Conservation (phyloP, 176 grass and related monocot genomes). For the Avena insularis region DNA sequence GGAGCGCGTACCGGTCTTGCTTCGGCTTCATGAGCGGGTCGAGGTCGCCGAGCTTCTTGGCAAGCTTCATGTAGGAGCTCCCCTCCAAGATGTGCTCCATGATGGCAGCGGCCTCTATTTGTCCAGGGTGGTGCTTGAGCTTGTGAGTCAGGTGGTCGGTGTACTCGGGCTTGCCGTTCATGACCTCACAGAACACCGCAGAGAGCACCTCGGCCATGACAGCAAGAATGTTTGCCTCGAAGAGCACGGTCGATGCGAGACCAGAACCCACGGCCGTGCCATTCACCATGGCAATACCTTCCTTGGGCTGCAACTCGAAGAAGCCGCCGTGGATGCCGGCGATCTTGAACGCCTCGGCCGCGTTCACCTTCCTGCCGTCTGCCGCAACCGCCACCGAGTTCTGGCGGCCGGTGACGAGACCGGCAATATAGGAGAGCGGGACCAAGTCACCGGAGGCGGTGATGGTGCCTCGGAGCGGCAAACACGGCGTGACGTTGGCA, state of each 20-base stretch:
- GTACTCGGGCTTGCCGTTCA: constrained; percentile 29
- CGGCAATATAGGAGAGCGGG: constrained; percentile 9
- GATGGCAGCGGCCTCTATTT: constrained; percentile 2
- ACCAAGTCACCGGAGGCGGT: constrained; percentile 11
- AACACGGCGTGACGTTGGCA: not conserved
- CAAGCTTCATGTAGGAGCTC: constrained; percentile 32
- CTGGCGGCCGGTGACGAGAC: not conserved
- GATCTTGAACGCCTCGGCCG: constrained; percentile 3
- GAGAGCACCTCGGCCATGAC: constrained; percentile 9
- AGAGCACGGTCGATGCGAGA: not conserved
- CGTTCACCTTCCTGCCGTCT: not conserved
- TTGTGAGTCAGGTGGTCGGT: constrained; percentile 38
- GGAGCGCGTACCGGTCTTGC: not conserved
- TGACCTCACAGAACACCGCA: constrained; percentile 5
- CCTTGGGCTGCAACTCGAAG: constrained; percentile 12
- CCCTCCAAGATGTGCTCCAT: constrained; percentile 17
- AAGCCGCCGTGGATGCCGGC: not conserved
- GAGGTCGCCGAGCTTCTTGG: constrained; percentile 1
- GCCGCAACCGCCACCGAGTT: not conserved
- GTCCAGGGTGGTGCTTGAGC: constrained; percentile 43
- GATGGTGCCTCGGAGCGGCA: not conserved
- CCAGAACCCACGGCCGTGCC: constrained; percentile 4
- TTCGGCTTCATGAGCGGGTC: constrained; percentile 7
- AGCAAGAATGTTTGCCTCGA: not conserved
- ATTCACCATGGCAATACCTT: constrained; percentile 24